Percentiles rank a stretch among this genome's conserved stretches.
Conservation (phyloP, 2,329 filamentous ascomycete species). For the Fusarium anguioides region DNA sequence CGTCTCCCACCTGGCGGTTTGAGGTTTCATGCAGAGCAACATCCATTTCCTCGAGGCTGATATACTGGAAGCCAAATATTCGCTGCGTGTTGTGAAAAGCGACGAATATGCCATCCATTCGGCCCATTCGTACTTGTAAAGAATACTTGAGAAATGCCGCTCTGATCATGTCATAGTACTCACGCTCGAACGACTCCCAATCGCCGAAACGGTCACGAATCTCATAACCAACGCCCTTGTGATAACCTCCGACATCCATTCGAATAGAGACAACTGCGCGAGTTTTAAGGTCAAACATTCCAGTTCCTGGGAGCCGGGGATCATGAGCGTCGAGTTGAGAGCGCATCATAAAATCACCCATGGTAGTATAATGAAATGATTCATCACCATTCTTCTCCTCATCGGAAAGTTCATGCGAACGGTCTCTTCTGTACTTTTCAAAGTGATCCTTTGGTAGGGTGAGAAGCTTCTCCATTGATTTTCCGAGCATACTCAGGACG, state of each 20-base stretch:
- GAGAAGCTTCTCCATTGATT: conserved; percentile 95
- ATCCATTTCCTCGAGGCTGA: conserved; percentile 89
- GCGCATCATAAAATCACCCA: conserved; percentile 91
- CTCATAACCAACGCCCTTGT: conserved; percentile 86
- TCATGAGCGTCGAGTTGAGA: conserved; percentile 95
- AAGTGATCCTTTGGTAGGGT: conserved; percentile 85
- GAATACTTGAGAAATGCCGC: conserved; percentile 97
- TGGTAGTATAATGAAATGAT: conserved; percentile 86
- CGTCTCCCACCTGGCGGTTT: conserved; percentile 75
- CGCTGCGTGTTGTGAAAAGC: conserved; percentile 95
- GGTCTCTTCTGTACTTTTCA: conserved; percentile 80
- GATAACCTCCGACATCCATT: conserved; percentile 80
- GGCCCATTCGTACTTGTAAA: conserved; percentile 93
- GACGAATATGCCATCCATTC: conserved; percentile 98
- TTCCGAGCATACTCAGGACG: conserved; percentile 89
- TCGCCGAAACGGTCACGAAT: conserved; percentile 79
- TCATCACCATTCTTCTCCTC: conserved; percentile 79
- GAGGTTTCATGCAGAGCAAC: conserved; percentile 83
- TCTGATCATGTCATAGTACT: conserved; percentile 97
- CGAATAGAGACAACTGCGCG: conserved; percentile 90
- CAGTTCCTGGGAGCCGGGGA: conserved; percentile 84
- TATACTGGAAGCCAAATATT: conserved; percentile 98
- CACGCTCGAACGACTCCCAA: conserved; percentile 93
- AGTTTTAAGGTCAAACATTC: conserved; percentile 97
- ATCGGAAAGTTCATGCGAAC: conserved; percentile 75